These are phyloP conservation scores for Aspergillus cristatus DNA, from an alignment of 495 filamentous ascomycete genomes.

Conservation along the genomic window DNA sequence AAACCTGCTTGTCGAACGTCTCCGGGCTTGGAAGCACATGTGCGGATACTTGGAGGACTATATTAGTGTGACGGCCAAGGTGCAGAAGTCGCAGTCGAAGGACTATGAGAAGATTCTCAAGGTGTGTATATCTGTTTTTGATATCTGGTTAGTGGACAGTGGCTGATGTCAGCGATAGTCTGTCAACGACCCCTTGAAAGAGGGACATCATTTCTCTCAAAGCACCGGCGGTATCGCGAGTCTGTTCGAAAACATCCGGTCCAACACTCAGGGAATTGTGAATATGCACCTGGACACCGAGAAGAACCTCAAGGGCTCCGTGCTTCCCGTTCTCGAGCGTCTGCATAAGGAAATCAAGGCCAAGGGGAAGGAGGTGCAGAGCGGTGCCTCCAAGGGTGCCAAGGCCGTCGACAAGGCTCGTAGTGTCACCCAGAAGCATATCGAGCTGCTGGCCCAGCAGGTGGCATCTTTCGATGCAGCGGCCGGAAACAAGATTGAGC, in stretches of 20 bases:
- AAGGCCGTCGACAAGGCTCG: slow-evolving; percentile 91
- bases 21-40: slow-evolving; percentile 93
- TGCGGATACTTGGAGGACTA: slow-evolving; percentile 87
- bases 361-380: slow-evolving; percentile 77
- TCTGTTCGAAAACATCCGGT: slow-evolving; percentile 85
- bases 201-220: slow-evolving; percentile 88
- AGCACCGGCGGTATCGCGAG: slow-evolving; percentile 72
- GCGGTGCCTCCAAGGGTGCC: slow-evolving; percentile 74
- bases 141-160: too few relatives aligned
- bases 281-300: slow-evolving; percentile 84
- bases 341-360: slow-evolving; percentile 94
- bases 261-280: slow-evolving; percentile 82
- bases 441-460: slow-evolving; percentile 83
- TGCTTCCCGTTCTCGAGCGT: slow-evolving; percentile 80
- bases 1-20: slow-evolving; percentile 69
- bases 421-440: slow-evolving; percentile 81
- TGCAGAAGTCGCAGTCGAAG: slow-evolving; percentile 75
- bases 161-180: slow-evolving; percentile 40
- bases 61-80: slow-evolving; percentile 69
- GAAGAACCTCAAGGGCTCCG: slow-evolving; percentile 70
- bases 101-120: slow-evolving; percentile 94
- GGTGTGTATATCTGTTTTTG: slow-evolving; percentile 47
- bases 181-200: slow-evolving; percentile 73
- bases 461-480: slow-evolving; percentile 64
- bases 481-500: slow-evolving; percentile 52